These are phyloP conservation scores for Scheffersomyces coipomensis DNA, from an alignment of 805 yeast species.

Conservation along the genomic window DNA sequence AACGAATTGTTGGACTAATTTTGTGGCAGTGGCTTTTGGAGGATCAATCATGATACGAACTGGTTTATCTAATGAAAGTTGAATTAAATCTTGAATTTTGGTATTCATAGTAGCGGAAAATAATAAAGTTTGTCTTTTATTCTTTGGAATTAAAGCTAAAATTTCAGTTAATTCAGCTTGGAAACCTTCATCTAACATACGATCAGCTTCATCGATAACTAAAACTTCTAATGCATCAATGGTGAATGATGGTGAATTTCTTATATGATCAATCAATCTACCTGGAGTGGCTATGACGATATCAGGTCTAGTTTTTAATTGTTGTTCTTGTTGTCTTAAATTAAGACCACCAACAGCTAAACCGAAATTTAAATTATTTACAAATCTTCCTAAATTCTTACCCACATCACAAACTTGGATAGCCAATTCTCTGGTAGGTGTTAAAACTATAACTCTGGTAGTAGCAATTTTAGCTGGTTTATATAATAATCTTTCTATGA, in stretches of 20 bases:
- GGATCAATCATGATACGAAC: slow-evolving; percentile 95
- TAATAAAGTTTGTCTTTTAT: slow-evolving; percentile 87
- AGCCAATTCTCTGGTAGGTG: slow-evolving; percentile 98
- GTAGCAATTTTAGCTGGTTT: slow-evolving; percentile 84
- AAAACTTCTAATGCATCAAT: slow-evolving; percentile 90
- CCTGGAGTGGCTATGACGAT: slow-evolving; percentile 98
- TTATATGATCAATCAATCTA: slow-evolving; percentile 93
- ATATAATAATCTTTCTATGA: slow-evolving; percentile 85
- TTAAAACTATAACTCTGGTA: slow-evolving; percentile 84
- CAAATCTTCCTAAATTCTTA: slow-evolving; percentile 73
- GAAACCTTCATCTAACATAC: slow-evolving; percentile 99
- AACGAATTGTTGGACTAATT: slow-evolving; percentile 88
- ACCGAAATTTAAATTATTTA: slow-evolving; percentile 78
- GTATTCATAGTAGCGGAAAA: slow-evolving; percentile 99
- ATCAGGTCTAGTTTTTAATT: slow-evolving; percentile 89
- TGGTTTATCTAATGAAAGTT: slow-evolving; percentile 84
- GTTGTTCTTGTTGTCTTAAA: slow-evolving; percentile 93
- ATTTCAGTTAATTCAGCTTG: slow-evolving; percentile 93
- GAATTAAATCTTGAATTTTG: slow-evolving; percentile 81
- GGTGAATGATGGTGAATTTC: slow-evolving; percentile 90
- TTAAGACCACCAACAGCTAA: slow-evolving; percentile 98
- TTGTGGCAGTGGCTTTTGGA: slow-evolving; percentile 91
- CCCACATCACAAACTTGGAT: slow-evolving; percentile 96
- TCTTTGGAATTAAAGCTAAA: slow-evolving; percentile 74
- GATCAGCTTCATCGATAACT: slow-evolving; percentile 96